These are phyloP conservation scores for Solanum chiquidenum DNA, from an alignment of 257 asterid genomes.

Conservation along the genomic window DNA sequence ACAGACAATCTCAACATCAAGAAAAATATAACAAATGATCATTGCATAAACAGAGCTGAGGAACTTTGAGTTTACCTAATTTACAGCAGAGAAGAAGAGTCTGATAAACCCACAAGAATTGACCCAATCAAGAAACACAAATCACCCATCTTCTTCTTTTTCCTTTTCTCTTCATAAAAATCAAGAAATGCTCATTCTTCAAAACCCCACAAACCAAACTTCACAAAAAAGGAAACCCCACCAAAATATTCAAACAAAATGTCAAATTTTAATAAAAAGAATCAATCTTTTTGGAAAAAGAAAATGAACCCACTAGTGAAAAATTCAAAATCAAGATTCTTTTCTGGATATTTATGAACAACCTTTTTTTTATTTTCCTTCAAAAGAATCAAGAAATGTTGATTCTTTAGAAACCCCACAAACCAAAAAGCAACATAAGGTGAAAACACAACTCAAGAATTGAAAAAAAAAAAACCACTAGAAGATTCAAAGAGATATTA, in stretches of 20 bases:
- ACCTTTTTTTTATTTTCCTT: background rate
- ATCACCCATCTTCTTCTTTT: background rate
- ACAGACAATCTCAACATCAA: background rate
- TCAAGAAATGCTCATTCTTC: background rate
- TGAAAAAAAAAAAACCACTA: background rate
- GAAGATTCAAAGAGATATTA: background rate
- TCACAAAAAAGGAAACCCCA: background rate
- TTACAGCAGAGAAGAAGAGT: background rate
- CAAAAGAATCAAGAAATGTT: background rate
- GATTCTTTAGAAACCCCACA: background rate
- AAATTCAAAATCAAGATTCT: background rate
- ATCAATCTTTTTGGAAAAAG: background rate
- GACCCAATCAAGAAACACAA: background rate
- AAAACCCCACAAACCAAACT: background rate
- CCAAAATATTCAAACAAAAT: background rate
- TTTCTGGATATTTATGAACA: background rate
- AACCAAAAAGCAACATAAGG: background rate
- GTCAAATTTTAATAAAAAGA: background rate
- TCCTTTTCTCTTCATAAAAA: background rate
- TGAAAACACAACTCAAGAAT: background rate
- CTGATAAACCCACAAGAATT: background rate
- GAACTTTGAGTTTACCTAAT: background rate
- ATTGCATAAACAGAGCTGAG: background rate
- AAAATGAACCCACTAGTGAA: background rate
- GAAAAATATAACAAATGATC: background rate